These are phyloP conservation scores for Pythium periplocum DNA, from an alignment of 352 stramenopile genomes.

Conservation along the genomic window DNA sequence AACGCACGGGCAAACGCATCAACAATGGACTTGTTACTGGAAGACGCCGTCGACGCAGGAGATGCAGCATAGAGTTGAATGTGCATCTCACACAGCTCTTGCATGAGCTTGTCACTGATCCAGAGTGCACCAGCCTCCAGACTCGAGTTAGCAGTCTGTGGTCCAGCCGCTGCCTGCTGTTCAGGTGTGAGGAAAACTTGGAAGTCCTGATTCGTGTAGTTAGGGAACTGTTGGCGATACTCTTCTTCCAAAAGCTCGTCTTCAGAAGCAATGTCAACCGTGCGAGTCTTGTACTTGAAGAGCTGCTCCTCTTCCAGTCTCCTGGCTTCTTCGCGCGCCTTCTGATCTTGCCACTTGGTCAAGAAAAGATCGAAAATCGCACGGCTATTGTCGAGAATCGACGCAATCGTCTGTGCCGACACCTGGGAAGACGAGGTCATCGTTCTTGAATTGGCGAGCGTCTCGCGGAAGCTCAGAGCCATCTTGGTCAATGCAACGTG, in stretches of 20 bases:
- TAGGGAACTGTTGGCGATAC: slow-evolving; percentile 91
- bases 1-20: slow-evolving; percentile 67
- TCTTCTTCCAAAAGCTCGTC: slow-evolving; percentile 84
- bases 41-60: slow-evolving; percentile 3
- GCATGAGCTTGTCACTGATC: slow-evolving; percentile 70
- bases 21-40: slow-evolving; percentile 34
- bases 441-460: slow-evolving; percentile 15
- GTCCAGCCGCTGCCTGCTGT: slow-evolving; percentile 12
- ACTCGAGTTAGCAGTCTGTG: neutral
- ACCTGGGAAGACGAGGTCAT: slow-evolving; percentile 13
- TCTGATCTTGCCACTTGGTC: slow-evolving; percentile 80
- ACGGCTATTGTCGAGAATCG: slow-evolving; percentile 45
- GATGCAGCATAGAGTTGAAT: slow-evolving; percentile 55
- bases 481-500: slow-evolving; percentile 67
- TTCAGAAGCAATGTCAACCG: slow-evolving; percentile 76
- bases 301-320: slow-evolving; percentile 63
- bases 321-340: slow-evolving; percentile 71
- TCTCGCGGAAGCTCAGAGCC: slow-evolving; percentile 59
- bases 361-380: slow-evolving; percentile 83
- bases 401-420: slow-evolving; percentile 1
- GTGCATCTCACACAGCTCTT: slow-evolving; percentile 68
- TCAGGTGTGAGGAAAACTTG: slow-evolving; percentile 51
- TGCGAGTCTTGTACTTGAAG: slow-evolving; percentile 85
- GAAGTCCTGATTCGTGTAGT: slow-evolving; percentile 81
- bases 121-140: slow-evolving; percentile 35